Evolutionary conservation across 164 flowering plant species (phyloP), one percentile per base, ranked within the genome.

Genomic region (Macadamia integrifolia): DNA sequence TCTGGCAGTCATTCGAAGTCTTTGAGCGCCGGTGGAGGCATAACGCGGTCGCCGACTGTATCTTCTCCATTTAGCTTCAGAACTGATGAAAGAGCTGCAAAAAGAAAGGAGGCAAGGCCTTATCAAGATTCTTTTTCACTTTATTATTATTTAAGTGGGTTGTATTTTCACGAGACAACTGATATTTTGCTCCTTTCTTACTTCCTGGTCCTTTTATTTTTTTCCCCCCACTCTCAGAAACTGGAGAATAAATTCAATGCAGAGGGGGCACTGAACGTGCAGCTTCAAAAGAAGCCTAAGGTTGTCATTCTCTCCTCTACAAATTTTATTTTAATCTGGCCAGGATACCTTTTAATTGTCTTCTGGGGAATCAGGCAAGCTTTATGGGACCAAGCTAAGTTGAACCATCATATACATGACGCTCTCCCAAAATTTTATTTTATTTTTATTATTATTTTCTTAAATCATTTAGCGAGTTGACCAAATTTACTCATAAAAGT

Each of bases 71-170:
- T 94, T 71, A 87, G 75, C 69, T 85, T 94, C 75, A 88, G 84
- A 72, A 84, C 88, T 74, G 96, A 94, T 65, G 97, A 90, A 80
- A 88, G 98, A 82, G 95, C 85, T 43, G 86, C 77, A 74, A 91
- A 84, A 79, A 77, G 91, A n/a, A 93, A 81, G 80, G 89, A 93
- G 94, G 98, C 70, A 84, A 76, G 82, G 42, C 35, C 64, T 49
- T n/a, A 67, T n/a, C 28, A 58, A 42, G n/a, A 17, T 57, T 48
- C 15, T 35, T n/a, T 50, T 72, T 72, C 55, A 61, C 6, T 31
- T 49, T 9, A 59, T 12, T 15, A 50, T 32, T 32, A 28, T 12
- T 17, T 8, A 32, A 32, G 15, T 40, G 18, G 32, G 42, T 31
- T 46, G 35, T 57, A 42, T 30, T 48, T 61, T 6, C 35, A 40